Percentiles rank a stretch among this genome's conserved stretches.
phyloP scores from a whole-genome alignment of 805 yeast genomes.

The Naumovozyma castellii region DNA sequence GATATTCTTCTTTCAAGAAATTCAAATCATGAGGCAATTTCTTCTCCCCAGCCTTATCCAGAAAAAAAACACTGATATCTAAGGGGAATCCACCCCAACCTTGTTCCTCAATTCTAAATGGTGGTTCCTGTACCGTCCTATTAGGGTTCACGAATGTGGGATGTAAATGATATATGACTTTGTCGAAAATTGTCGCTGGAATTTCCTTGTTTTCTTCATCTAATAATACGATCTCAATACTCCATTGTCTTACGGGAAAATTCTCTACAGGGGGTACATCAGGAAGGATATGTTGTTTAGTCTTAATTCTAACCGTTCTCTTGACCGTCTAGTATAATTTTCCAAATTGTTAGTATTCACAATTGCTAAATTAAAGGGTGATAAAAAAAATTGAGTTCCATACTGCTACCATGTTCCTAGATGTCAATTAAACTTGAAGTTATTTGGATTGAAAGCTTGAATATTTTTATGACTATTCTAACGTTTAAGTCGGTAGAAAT shows the following conservation, averaged over 20 bases:
- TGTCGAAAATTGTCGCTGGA: conserved; percentile 87
- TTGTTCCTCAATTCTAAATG: conserved; percentile 81
- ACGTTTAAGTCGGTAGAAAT: background rate
- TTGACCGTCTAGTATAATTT: conserved; percentile 39
- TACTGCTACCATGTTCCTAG: conserved; percentile 6
- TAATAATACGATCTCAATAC: conserved; percentile 64
- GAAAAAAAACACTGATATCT: conserved; percentile 63
- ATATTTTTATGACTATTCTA: no score
- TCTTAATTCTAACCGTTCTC: conserved; percentile 80
- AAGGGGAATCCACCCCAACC: conserved; percentile 99
- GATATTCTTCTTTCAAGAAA: conserved; percentile 68
- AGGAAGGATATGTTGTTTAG: conserved; percentile 72
- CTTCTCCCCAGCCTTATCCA: conserved; percentile 87
- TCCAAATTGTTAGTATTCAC: background rate
- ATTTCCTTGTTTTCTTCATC: conserved; percentile 73
- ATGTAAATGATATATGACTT: conserved; percentile 86
- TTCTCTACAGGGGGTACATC: conserved; percentile 83
- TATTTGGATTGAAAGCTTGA: no score
- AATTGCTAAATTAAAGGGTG: no score
- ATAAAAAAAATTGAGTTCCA: conserved; percentile 1
- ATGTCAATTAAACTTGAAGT: no score
- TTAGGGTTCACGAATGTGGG: conserved; percentile 91
- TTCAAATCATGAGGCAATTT: conserved; percentile 84
- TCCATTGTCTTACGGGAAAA: conserved; percentile 93
- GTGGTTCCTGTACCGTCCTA: conserved; percentile 69